Conservation (phyloP, 140 eudicot species). For the Erigeron philadelphicus region DNA sequence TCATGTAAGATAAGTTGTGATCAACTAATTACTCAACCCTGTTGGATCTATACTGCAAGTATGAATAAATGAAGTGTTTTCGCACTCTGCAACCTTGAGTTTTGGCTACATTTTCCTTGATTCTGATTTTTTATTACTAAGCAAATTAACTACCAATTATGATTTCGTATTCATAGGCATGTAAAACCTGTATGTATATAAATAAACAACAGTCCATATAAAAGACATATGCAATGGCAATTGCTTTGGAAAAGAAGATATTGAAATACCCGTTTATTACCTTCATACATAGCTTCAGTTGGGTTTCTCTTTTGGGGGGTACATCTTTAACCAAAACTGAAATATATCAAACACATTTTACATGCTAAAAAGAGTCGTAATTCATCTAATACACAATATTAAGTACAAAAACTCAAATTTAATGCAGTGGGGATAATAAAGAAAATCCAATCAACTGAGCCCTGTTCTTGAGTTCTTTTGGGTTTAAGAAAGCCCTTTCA, state of each 20-base stretch:
- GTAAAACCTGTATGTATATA: no score
- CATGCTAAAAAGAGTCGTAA: slow-evolving; percentile 8
- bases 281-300: slow-evolving; percentile 21
- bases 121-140: not conserved
- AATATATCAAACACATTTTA: slow-evolving; percentile 8
- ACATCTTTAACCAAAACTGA: not conserved
- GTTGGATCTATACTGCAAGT: not conserved
- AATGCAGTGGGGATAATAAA: slow-evolving; percentile 14
- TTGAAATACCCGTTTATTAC: slow-evolving; percentile 18
- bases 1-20: slow-evolving; percentile 11
- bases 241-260: not conserved
- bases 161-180: no score
- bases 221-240: slow-evolving; percentile 17
- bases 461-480: not conserved
- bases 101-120: slow-evolving; percentile 8
- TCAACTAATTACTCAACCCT: not conserved
- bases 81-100: not conserved
- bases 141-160: not conserved
- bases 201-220: not conserved
- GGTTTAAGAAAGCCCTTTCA: slow-evolving; percentile 74
- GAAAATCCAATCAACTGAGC: slow-evolving; percentile 1
- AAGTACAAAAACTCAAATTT: slow-evolving; percentile 23
- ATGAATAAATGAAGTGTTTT: slow-evolving; percentile 11
- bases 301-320: slow-evolving; percentile 3
- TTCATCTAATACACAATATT: slow-evolving; percentile 23